phyloP scores from a whole-genome alignment of 805 yeast genomes.

The Saccharomycopsis sp. region DNA sequence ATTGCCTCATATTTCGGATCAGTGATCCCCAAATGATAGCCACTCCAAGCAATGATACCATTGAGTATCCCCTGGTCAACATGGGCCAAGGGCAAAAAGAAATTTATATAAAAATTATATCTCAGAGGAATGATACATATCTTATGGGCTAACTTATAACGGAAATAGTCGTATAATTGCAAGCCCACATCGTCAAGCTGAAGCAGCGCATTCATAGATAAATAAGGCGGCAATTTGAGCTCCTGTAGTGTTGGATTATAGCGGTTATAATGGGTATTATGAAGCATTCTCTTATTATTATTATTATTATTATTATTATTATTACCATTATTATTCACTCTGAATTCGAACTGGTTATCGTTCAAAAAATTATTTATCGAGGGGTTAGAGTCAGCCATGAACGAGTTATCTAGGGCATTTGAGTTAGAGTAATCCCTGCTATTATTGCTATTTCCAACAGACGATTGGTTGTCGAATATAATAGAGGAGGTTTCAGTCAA shows the following conservation, averaged over 20 bases:
- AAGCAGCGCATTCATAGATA: constrained; percentile 6
- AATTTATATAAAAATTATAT: constrained; percentile 45
- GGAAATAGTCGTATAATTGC: constrained; percentile 44
- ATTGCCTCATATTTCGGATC: constrained; percentile 32
- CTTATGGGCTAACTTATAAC: constrained; percentile 39
- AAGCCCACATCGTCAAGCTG: constrained; percentile 38
- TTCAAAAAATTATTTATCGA: not conserved
- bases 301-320: not conserved
- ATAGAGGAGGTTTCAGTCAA: not conserved
- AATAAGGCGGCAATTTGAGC: not conserved
- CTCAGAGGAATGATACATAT: constrained; percentile 43
- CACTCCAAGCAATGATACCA: constrained; percentile 55
- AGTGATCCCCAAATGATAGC: constrained; percentile 29
- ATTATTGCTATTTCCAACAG: not conserved
- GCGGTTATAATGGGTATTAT: not conserved
- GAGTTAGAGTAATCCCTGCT: not conserved
- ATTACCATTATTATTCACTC: not conserved
- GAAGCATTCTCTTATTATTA: not conserved
- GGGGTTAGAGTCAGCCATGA: not conserved
- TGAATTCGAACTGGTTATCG: not conserved
- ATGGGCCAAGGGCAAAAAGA: constrained; percentile 48
- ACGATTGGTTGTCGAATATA: not conserved
- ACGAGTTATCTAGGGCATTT: not conserved
- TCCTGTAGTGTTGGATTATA: not conserved
- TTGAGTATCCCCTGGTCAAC: constrained; percentile 43